A percentile compares a stretch with the other conserved stretches of the same genome.
Evolutionary conservation across 371 early-diverging fungal species (phyloP).

Genomic region (Funneliformis caledonium): DNA sequence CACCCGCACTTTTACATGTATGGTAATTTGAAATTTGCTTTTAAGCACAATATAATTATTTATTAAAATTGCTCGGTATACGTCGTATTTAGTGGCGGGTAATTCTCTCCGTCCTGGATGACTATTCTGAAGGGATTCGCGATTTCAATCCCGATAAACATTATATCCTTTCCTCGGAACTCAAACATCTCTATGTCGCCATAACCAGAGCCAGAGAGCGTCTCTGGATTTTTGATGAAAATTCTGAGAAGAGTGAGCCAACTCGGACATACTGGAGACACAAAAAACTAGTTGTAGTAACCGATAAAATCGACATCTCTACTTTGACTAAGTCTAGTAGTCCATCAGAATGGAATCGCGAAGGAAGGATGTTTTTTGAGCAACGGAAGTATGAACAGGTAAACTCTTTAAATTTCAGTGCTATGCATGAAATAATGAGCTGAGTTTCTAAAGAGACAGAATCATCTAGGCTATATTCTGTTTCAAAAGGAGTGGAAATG

Average conservation of each 20-base stretch:
- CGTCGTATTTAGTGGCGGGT: conserved; percentile 15
- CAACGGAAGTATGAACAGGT: conserved; percentile 24
- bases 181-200: not conserved
- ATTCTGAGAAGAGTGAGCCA: not conserved
- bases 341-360: not conserved
- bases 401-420: not conserved
- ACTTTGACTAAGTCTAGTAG: conserved; percentile 5
- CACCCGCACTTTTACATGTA: conserved; percentile 16
- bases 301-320: conserved; percentile 13
- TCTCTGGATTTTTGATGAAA: conserved; percentile 29
- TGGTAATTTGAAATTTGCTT: not conserved
- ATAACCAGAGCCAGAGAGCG: no score
- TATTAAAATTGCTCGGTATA: not conserved
- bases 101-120: conserved; percentile 2
- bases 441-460: not conserved
- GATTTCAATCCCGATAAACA: conserved; percentile 9
- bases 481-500: conserved; percentile 4
- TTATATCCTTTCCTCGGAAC: conserved; percentile 29
- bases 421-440: not conserved
- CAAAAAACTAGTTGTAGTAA: not conserved
- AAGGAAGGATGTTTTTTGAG: conserved; percentile 24
- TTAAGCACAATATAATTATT: no score
- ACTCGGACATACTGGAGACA: conserved; percentile 4
- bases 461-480: conserved; percentile 23
- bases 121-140: not conserved